Conservation (phyloP, 2,329 filamentous ascomycete species). For the Talaromyces sp. region DNA sequence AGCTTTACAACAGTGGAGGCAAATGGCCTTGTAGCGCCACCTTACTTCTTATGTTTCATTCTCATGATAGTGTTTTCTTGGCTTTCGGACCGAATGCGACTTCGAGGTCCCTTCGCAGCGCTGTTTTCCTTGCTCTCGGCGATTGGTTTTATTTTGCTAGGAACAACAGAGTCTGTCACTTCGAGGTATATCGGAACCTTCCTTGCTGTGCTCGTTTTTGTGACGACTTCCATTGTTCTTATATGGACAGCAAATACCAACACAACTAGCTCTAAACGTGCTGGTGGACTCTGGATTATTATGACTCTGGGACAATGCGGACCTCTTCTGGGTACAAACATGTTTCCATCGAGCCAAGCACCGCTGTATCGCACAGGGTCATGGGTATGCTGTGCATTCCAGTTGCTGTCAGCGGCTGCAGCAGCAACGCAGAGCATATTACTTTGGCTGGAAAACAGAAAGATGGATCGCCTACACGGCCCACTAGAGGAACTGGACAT, state of each 20-base stretch:
- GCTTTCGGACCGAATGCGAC: conserved; percentile 31
- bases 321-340: conserved; percentile 26
- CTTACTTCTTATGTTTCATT: conserved; percentile 38
- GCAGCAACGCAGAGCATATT: background rate
- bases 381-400: conserved; percentile 31
- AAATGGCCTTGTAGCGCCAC: conserved; percentile 36
- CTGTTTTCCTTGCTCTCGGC: conserved; percentile 30
- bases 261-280: conserved; percentile 31
- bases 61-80: conserved; percentile 31
- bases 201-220: conserved; percentile 36
- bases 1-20: conserved; percentile 28
- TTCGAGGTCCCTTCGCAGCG: conserved; percentile 37
- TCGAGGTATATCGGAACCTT: conserved; percentile 35
- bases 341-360: conserved; percentile 28
- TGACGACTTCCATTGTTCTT: conserved; percentile 29
- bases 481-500: background rate
- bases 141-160: conserved; percentile 38
- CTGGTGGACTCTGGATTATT: conserved; percentile 32
- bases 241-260: conserved; percentile 36
- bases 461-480: conserved; percentile 16
- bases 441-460: conserved; percentile 5
- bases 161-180: conserved; percentile 26
- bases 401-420: conserved; percentile 6
- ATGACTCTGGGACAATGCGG: conserved; percentile 34
- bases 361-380: conserved; percentile 32